Conservation (phyloP, 1,139 yeast genomes). For the Debaryomyces robertsiae region DNA sequence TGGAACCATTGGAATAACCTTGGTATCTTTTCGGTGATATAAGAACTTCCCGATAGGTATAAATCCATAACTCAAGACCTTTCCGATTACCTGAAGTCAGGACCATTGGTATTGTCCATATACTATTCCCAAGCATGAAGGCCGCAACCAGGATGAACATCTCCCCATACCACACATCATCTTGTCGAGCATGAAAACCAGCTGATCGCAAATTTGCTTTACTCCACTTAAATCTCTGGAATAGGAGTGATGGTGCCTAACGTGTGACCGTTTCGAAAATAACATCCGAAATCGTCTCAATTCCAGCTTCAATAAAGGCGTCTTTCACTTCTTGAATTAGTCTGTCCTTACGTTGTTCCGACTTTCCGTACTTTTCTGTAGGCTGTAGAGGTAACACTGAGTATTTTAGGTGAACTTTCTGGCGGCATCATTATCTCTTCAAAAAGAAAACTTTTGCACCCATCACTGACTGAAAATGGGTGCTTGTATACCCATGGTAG, state of each 20-base stretch:
- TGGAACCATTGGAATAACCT: conserved; percentile 45
- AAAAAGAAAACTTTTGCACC: conserved; percentile 17
- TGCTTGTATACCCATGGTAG: conserved; percentile 26
- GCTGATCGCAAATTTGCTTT: conserved; percentile 54
- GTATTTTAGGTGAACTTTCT: conserved; percentile 18
- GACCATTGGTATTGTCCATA: conserved; percentile 49
- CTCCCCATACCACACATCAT: conserved; percentile 70
- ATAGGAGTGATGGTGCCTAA: conserved; percentile 18
- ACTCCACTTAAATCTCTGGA: conserved; percentile 54
- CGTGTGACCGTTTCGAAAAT: conserved; percentile 17
- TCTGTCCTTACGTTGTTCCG: conserved; percentile 16
- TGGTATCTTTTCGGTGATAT: conserved; percentile 51
- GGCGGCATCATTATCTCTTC: conserved; percentile 34
- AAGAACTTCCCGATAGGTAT: conserved; percentile 63
- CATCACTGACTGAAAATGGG: conserved; percentile 20
- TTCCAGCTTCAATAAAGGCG: conserved; percentile 19
- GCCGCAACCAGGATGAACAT: conserved; percentile 24
- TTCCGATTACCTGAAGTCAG: conserved; percentile 64
- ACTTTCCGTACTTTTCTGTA: conserved; percentile 16
- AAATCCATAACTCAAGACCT: conserved; percentile 63
- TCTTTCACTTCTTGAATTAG: conserved; percentile 21
- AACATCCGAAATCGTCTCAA: conserved; percentile 18
- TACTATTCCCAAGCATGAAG: conserved; percentile 50
- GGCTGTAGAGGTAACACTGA: conserved; percentile 18
- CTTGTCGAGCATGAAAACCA: conserved; percentile 61